Evolutionary conservation across 345 rosid species (phyloP).

Genomic region (Populus nigra): DNA sequence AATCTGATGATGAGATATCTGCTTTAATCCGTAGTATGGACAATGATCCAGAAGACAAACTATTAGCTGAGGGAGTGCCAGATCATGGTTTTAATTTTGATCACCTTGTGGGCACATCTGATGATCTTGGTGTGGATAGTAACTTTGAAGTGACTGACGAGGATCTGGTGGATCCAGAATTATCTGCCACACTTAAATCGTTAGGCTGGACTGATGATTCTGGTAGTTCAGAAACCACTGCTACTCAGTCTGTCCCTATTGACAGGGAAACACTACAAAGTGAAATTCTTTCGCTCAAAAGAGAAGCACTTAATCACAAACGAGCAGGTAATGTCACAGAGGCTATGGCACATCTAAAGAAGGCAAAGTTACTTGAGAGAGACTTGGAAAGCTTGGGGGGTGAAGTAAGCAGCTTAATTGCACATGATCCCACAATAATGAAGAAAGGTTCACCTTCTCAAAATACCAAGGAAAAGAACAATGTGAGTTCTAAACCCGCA

Average conservation of each 20-base stretch:
- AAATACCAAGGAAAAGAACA: conserved; percentile 22
- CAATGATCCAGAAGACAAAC: conserved; percentile 50
- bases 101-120: conserved; percentile 45
- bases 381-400: conserved; percentile 43
- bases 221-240: conserved; percentile 28
- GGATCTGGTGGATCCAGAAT: conserved; percentile 82
- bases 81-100: conserved; percentile 39
- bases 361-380: conserved; percentile 67
- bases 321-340: conserved; percentile 55
- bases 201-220: conserved; percentile 77
- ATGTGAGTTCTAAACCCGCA: conserved; percentile 27
- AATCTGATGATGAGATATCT: conserved; percentile 90
- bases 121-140: conserved; percentile 50
- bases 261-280: conserved; percentile 42
- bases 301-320: conserved; percentile 62
- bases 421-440: not conserved
- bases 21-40: conserved; percentile 59
- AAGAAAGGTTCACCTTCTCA: conserved; percentile 21
- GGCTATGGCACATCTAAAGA: conserved; percentile 71
- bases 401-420: conserved; percentile 7
- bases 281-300: conserved; percentile 57
- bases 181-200: conserved; percentile 63
- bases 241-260: conserved; percentile 22
- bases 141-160: conserved; percentile 76
- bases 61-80: conserved; percentile 38